phyloP scores from a whole-genome alignment of 495 filamentous ascomycete genomes.

The Penicillium paradoxum region DNA sequence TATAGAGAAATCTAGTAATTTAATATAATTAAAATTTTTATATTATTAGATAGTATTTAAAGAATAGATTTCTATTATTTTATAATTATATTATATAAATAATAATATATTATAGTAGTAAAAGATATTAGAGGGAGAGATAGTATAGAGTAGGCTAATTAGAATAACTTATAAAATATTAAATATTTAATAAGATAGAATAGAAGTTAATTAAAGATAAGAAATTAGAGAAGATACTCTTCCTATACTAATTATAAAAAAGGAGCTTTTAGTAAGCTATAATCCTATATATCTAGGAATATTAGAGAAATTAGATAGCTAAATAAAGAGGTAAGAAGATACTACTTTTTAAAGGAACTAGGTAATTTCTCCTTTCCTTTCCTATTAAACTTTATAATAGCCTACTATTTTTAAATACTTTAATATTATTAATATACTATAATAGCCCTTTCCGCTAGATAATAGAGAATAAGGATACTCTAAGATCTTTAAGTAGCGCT shows the following conservation, averaged over 20 bases:
- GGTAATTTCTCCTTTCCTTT: slow-evolving; percentile 23
- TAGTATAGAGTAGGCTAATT: background rate
- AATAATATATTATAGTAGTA: background rate
- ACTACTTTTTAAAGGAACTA: slow-evolving; percentile 1
- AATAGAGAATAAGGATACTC: slow-evolving; percentile 3
- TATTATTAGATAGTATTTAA: background rate
- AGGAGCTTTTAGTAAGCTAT: background rate
- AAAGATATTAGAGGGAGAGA: slow-evolving; percentile 12
- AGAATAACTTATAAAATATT: background rate
- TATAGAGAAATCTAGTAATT: background rate
- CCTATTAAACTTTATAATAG: slow-evolving; percentile 26
- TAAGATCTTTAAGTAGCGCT: background rate
- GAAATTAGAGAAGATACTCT: background rate
- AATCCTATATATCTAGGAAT: background rate
- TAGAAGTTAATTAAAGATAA: background rate
- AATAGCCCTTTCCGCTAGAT: background rate
- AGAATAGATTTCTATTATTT: background rate
- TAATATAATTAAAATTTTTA: background rate
- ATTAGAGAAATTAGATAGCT: background rate
- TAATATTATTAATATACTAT: no score
- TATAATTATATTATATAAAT: background rate
- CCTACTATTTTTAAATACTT: slow-evolving; percentile 1
- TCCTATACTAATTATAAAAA: background rate
- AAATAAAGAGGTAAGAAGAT: background rate
- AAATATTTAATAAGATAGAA: background rate